phyloP scores from a whole-genome alignment of 352 stramenopile species.

The Globisporangium emineosum region DNA sequence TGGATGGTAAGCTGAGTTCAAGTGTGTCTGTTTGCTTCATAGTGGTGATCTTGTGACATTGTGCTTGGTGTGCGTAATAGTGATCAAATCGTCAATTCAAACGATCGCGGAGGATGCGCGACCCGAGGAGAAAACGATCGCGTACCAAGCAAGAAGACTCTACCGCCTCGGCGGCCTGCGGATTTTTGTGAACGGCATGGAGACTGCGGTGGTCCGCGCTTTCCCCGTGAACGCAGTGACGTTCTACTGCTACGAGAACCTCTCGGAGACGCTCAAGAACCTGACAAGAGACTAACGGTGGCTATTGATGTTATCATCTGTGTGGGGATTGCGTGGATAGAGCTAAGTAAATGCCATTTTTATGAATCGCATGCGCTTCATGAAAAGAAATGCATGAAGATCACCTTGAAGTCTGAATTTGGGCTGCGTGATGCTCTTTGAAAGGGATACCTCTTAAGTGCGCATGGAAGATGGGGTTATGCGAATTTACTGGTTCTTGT shows the following conservation, averaged over 20 bases:
- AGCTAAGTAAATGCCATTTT: too few species aligned
- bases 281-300: conserved; percentile 21
- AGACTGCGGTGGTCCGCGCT: conserved; percentile 71
- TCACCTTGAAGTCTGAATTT: not conserved
- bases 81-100: conserved; percentile 87
- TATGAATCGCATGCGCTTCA: too few species aligned
- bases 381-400: not conserved
- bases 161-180: conserved; percentile 60
- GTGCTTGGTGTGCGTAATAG: conserved; percentile 21
- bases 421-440: not conserved
- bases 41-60: conserved; percentile 7
- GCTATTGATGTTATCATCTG: not conserved
- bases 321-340: not conserved
- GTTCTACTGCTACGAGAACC: conserved; percentile 84
- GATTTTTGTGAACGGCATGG: conserved; percentile 78
- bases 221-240: conserved; percentile 87
- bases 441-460: not conserved
- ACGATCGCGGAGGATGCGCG: conserved; percentile 57
- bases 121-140: conserved; percentile 60
- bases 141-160: conserved; percentile 63
- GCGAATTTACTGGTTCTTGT: not conserved
- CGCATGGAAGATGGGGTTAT: not conserved
- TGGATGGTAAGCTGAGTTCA: conserved; percentile 49
- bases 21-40: not conserved
- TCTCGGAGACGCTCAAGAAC: conserved; percentile 67